Evolutionary conservation across 2,329 filamentous ascomycete species (phyloP).

Genomic region (Seiridium unicorne): DNA sequence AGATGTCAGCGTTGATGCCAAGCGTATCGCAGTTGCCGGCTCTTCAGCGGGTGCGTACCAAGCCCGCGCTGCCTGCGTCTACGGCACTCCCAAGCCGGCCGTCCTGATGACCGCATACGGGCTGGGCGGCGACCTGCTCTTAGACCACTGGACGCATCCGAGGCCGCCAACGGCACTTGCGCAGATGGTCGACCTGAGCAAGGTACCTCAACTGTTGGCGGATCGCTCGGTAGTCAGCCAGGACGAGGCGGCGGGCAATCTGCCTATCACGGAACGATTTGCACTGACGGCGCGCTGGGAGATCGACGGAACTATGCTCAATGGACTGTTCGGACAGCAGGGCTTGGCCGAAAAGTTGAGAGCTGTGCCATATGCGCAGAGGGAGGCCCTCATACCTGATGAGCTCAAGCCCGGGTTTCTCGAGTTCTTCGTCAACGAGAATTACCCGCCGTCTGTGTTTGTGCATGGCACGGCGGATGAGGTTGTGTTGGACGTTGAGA

Average conservation of each 20-base stretch:
- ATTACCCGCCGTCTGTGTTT: slow-evolving; percentile 5
- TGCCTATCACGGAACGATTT: neutral
- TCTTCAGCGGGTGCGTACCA: slow-evolving; percentile 2
- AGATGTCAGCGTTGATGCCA: neutral
- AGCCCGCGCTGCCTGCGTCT: slow-evolving; percentile 3
- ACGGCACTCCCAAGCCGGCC: neutral
- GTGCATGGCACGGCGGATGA: slow-evolving; percentile 4
- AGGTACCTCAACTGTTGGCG: neutral
- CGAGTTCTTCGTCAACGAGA: neutral
- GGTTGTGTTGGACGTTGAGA: neutral
- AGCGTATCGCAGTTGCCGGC: slow-evolving; percentile 1
- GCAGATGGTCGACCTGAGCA: neutral
- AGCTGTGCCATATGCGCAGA: neutral
- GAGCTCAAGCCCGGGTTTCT: neutral
- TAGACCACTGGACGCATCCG: slow-evolving; percentile 2
- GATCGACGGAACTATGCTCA: slow-evolving; percentile 3
- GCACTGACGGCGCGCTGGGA: slow-evolving; percentile 7
- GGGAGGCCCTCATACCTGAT: neutral
- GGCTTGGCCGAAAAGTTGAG: neutral
- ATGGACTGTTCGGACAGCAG: neutral
- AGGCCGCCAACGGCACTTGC: neutral
- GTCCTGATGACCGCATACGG: slow-evolving; percentile 5
- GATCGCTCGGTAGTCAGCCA: slow-evolving; percentile 1
- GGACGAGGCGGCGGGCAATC: neutral
- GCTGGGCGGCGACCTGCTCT: slow-evolving; percentile 2